Conservation (phyloP, 768 basidiomycete genomes). For the Xerocomellus chrysenteron region DNA sequence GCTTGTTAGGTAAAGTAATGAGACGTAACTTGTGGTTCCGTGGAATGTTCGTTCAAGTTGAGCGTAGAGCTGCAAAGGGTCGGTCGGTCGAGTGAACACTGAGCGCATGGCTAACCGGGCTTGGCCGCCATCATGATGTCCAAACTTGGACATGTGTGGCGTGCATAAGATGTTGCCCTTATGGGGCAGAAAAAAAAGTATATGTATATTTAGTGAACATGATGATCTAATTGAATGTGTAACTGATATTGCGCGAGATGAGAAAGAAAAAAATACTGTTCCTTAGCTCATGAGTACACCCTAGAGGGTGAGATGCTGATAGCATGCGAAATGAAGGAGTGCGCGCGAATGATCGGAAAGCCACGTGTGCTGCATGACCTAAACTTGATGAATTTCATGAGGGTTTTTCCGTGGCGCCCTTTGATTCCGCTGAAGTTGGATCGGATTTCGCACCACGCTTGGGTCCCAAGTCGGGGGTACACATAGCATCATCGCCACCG, state of each 20-base stretch:
- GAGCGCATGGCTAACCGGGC: background rate
- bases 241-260: background rate
- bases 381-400: background rate
- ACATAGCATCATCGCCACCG: background rate
- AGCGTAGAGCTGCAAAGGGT: background rate
- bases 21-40: background rate
- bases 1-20: background rate
- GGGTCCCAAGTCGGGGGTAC: background rate
- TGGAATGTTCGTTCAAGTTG: background rate
- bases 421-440: background rate
- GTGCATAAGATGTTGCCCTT: background rate
- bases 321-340: background rate
- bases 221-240: background rate
- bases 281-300: background rate
- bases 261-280: background rate
- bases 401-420: background rate
- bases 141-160: background rate
- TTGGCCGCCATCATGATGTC: no score
- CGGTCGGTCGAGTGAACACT: background rate
- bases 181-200: background rate
- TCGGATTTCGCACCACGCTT: conserved; percentile 4
- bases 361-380: background rate
- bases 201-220: background rate
- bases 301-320: no score
- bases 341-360: background rate